Evolutionary conservation across 176 grass and related monocot genomes (phyloP), one percentile per base, ranked within the genome.

Genomic region (Lolium perenne): DNA sequence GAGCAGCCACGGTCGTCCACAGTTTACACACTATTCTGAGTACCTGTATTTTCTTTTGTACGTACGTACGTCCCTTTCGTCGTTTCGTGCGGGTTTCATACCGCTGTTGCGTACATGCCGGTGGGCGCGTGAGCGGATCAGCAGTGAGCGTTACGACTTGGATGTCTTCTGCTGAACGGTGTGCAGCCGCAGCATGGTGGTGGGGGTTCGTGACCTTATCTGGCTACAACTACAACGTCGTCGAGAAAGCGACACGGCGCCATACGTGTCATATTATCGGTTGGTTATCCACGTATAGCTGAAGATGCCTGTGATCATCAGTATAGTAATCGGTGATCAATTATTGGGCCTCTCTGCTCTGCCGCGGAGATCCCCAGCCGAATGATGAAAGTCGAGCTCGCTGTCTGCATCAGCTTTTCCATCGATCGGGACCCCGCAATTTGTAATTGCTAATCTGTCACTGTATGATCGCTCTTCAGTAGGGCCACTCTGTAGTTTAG

Each of bases 221-320:
- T 2, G 32, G 32, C 32, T 35, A 35, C 32, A 35, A 43, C 41
- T 6, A 43, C 80, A 26, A 58, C 68, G 50, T 38, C 15, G 47
- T 16, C 48, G 50, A 14, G 84, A 83, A 84, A 84, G 80, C 80
- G 85, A 91, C 89, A 18, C 80, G 25, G 38, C 8, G 73, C 84
- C 88, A 43, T 43, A 7, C 41, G 2, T 76, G 71, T 58, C 83
- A 46, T 54, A 50, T 16, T 35, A 18, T 21, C 66, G 32, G 32
- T 16, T 16, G 32, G 32, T 16, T 16, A 12, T 57, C 76, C 35
- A 8, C 60, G 45, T 55, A 72, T 66, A 43, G 4, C 26, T 20
- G 38, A 20, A 38, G 71, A 23, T 74, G 72, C 49, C 9, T 76
- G 14, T 4, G 8, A 8, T 47, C 6, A 18, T 32, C 35, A 29